Evolutionary conservation across 805 yeast species (phyloP).

Genomic region (Candida xiaguanensis): DNA sequence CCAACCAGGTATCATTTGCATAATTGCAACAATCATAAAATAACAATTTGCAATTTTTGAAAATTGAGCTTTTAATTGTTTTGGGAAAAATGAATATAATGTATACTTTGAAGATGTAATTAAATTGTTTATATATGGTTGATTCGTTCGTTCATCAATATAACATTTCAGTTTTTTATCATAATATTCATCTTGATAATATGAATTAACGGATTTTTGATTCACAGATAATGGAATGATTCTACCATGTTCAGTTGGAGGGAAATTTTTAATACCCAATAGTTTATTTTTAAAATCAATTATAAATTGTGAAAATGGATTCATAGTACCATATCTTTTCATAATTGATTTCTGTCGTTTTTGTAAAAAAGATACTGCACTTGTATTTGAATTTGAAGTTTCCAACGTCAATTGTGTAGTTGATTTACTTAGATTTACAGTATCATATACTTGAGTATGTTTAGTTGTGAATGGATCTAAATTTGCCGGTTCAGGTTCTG

Average conservation of each 20-base stretch:
- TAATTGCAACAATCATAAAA: conserved; percentile 81
- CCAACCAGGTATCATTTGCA: conserved; percentile 97
- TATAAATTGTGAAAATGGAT: conserved; percentile 13
- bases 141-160: conserved; percentile 66
- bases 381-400: conserved; percentile 14
- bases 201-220: conserved; percentile 28
- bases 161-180: conserved; percentile 26
- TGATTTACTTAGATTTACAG: conserved; percentile 16
- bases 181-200: conserved; percentile 27
- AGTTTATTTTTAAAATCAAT: conserved; percentile 30
- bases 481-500: not conserved
- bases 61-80: conserved; percentile 86
- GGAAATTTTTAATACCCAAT: conserved; percentile 43
- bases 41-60: conserved; percentile 90
- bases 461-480: conserved; percentile 1
- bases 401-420: conserved; percentile 19
- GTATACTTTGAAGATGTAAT: conserved; percentile 89
- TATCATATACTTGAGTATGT: conserved; percentile 17
- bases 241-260: conserved; percentile 68
- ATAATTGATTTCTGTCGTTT: conserved; percentile 13
- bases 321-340: conserved; percentile 12
- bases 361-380: conserved; percentile 16
- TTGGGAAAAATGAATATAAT: conserved; percentile 75
- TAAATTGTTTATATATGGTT: conserved; percentile 60
- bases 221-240: conserved; percentile 62